phyloP scores from a whole-genome alignment of 345 rosid genomes.

The Eucalyptus erythrocorys region DNA sequence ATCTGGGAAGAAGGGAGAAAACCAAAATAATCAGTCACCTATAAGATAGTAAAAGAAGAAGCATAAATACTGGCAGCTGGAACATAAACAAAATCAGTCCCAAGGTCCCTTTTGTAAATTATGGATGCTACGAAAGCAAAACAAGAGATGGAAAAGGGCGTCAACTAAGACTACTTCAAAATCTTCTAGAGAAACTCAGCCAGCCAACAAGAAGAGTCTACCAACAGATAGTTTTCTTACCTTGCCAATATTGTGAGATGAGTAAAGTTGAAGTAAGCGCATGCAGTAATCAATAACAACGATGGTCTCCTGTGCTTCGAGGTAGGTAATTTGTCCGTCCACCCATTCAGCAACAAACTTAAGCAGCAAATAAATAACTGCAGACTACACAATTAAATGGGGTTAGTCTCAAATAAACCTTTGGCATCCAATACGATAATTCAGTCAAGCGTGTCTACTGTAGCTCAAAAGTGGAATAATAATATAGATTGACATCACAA shows the following conservation, averaged over 20 bases:
- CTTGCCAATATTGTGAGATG: conserved; percentile 97
- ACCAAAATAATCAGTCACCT: not conserved
- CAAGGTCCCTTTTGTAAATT: not conserved
- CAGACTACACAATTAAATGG: conserved; percentile 39
- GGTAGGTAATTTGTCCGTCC: conserved; percentile 91
- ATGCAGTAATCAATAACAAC: conserved; percentile 76
- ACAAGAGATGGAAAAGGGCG: not conserved
- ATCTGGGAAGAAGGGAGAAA: conserved; percentile 27
- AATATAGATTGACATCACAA: not conserved
- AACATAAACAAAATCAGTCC: not conserved
- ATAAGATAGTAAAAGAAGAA: not conserved
- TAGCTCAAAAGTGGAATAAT: not conserved
- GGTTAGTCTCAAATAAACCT: not conserved
- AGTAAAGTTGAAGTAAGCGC: conserved; percentile 86
- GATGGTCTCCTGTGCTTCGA: conserved; percentile 78
- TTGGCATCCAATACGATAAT: not conserved
- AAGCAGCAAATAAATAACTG: conserved; percentile 85
- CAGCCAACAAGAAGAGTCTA: not conserved
- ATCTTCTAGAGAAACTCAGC: not conserved
- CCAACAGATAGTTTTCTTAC: conserved; percentile 16
- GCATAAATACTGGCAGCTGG: not conserved
- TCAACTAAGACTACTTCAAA: not conserved
- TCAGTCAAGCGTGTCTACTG: not conserved
- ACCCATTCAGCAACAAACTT: conserved; percentile 95
- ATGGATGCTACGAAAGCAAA: not conserved